A percentile compares a stretch with the other conserved stretches of the same genome.
phyloP scores from a whole-genome alignment of 1,284 basidiomycete genomes.

The Leccinum solheimii region DNA sequence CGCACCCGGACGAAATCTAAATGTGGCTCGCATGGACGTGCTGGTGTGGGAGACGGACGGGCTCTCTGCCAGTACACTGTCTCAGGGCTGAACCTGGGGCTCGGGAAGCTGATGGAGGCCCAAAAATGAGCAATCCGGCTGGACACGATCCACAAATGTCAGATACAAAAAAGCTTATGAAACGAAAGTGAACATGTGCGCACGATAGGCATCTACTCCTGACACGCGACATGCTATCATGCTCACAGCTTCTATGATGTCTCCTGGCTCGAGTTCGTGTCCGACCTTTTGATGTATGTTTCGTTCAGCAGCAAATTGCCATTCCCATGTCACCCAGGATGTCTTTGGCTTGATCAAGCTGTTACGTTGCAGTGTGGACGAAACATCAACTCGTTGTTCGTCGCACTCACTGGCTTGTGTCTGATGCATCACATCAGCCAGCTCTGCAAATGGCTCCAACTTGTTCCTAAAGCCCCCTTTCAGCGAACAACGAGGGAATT shows the following conservation, averaged over 20 bases:
- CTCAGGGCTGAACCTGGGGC: not conserved
- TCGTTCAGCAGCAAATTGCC: conserved; percentile 60
- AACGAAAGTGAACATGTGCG: conserved; percentile 28
- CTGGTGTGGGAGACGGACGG: not conserved
- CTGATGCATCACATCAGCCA: not conserved
- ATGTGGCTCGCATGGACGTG: too few relatives aligned
- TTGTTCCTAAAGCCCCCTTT: conserved; percentile 56
- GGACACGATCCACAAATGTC: not conserved
- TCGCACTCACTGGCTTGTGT: conserved; percentile 1
- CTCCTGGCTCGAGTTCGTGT: conserved; percentile 86
- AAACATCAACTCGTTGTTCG: conserved; percentile 7
- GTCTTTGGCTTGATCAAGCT: conserved; percentile 15
- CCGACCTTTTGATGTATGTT: conserved; percentile 71
- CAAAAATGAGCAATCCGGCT: conserved; percentile 89
- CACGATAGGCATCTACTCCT: conserved; percentile 87
- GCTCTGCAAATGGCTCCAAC: conserved; percentile 60
- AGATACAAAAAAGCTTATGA: not conserved
- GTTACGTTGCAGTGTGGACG: conserved; percentile 19
- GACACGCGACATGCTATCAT: conserved; percentile 75
- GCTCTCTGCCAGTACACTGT: too few relatives aligned
- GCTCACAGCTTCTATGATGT: conserved; percentile 85
- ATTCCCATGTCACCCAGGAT: conserved; percentile 18
- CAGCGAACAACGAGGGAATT: not conserved
- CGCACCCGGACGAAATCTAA: conserved; percentile 22
- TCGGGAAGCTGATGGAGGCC: conserved; percentile 35